Evolutionary conservation across 805 yeast genomes (phyloP).

Genomic region (Metschnikowia lunata): DNA sequence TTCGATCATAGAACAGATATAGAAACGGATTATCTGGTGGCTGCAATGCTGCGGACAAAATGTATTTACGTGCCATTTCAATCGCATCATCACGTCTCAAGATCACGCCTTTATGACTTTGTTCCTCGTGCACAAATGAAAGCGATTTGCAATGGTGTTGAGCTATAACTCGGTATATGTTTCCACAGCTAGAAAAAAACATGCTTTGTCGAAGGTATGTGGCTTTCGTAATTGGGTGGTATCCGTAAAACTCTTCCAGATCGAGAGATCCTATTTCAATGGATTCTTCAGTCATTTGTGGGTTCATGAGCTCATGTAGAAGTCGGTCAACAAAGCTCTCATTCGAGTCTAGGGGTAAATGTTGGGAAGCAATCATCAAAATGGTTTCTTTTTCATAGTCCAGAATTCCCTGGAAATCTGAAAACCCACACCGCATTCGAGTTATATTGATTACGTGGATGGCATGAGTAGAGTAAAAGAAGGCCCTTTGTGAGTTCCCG

Average conservation of each 20-base stretch:
- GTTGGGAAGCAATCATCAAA: conserved; percentile 9
- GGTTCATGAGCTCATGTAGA: conserved; percentile 8
- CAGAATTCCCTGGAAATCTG: conserved; percentile 7
- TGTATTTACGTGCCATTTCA: conserved; percentile 14
- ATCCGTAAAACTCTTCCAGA: not conserved
- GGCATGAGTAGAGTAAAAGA: conserved; percentile 3
- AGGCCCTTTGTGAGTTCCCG: not conserved
- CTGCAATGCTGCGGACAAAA: conserved; percentile 12
- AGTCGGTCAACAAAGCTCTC: conserved; percentile 4
- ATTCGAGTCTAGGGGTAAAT: not conserved
- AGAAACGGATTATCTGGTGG: conserved; percentile 13
- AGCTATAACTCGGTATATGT: conserved; percentile 7
- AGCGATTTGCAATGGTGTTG: not conserved
- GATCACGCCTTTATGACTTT: not conserved
- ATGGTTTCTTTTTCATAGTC: conserved; percentile 11
- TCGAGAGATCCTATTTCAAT: not conserved
- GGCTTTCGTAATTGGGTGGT: not conserved
- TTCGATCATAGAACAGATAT: conserved; percentile 11
- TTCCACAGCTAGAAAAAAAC: conserved; percentile 12
- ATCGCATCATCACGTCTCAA: conserved; percentile 3
- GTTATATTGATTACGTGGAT: not conserved
- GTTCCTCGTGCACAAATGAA: not conserved
- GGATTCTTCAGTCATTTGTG: not conserved
- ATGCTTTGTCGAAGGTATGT: conserved; percentile 8
- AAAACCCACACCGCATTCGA: not conserved